Conservation (phyloP, 768 basidiomycete genomes). For the Ramaria sp. region DNA sequence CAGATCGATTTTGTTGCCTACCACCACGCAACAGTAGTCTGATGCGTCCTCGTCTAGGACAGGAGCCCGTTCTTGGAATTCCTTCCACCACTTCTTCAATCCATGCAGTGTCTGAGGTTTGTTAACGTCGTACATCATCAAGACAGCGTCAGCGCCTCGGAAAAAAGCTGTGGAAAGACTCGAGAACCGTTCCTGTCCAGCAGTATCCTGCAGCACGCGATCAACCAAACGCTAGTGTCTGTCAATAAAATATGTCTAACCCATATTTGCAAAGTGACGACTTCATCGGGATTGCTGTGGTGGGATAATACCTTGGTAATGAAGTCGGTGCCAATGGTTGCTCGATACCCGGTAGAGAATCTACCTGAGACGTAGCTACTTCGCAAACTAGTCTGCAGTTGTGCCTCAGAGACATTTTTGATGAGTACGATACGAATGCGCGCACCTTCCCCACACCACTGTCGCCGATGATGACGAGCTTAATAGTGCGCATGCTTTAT, state of each 20-base stretch:
- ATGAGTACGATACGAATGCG: background rate
- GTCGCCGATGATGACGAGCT: slow-evolving; percentile 72
- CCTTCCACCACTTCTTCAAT: slow-evolving; percentile 67
- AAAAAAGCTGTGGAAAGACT: slow-evolving; percentile 76
- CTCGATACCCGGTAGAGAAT: slow-evolving; percentile 68
- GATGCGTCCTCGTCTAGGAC: slow-evolving; percentile 50
- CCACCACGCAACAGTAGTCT: slow-evolving; percentile 63
- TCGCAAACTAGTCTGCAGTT: slow-evolving; percentile 14
- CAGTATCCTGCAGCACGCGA: slow-evolving; percentile 49
- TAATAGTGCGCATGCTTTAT: slow-evolving; percentile 63
- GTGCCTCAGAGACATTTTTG: background rate
- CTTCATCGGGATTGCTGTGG: slow-evolving; percentile 40
- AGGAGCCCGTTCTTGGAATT: slow-evolving; percentile 60
- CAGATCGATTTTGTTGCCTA: slow-evolving; percentile 71
- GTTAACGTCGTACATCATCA: slow-evolving; percentile 78
- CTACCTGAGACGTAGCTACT: slow-evolving; percentile 55
- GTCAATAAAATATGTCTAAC: slow-evolving; percentile 19
- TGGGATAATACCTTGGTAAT: slow-evolving; percentile 66
- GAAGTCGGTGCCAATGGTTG: slow-evolving; percentile 87
- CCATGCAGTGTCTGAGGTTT: slow-evolving; percentile 46
- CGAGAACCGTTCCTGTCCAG: slow-evolving; percentile 84
- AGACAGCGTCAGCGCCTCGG: slow-evolving; percentile 70
- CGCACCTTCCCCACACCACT: slow-evolving; percentile 69
- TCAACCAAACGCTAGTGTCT: background rate
- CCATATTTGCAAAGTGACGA: slow-evolving; percentile 63